Evolutionary conservation across 2,329 filamentous ascomycete genomes (phyloP).

Genomic region (Botryosphaeria dothidea): DNA sequence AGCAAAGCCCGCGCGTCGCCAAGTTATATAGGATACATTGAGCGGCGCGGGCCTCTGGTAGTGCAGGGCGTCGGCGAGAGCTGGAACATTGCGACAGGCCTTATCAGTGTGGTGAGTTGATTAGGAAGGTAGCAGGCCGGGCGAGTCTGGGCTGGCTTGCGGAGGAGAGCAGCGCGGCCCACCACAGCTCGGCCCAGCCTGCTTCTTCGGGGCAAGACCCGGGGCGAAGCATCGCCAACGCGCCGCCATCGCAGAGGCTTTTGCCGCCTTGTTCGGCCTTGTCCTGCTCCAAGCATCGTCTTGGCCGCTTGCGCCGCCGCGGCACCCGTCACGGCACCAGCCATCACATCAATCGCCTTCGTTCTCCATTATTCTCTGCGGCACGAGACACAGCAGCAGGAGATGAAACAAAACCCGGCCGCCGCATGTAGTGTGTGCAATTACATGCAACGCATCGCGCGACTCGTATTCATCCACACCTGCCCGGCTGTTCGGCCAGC

Average conservation of each 20-base stretch:
- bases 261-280: neutral
- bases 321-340: neutral
- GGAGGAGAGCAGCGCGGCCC: neutral
- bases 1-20: no score
- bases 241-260: neutral
- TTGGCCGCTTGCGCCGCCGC: neutral
- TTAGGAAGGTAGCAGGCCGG: neutral
- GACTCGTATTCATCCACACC: neutral
- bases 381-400: neutral
- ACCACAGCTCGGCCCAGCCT: neutral
- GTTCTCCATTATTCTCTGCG: neutral
- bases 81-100: neutral
- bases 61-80: neutral
- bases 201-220: neutral
- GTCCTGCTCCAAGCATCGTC: neutral
- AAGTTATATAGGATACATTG: slow-evolving; percentile 2
- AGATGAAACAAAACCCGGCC: no score
- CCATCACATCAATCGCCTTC: neutral
- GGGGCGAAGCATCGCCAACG: neutral
- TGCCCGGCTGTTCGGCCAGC: neutral
- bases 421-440: no score
- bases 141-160: neutral
- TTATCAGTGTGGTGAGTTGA: slow-evolving; percentile 2
- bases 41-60: neutral
- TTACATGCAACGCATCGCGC: neutral